Evolutionary conservation across 2,329 filamentous ascomycete species (phyloP).

Genomic region (Trichoderma guizhouense): DNA sequence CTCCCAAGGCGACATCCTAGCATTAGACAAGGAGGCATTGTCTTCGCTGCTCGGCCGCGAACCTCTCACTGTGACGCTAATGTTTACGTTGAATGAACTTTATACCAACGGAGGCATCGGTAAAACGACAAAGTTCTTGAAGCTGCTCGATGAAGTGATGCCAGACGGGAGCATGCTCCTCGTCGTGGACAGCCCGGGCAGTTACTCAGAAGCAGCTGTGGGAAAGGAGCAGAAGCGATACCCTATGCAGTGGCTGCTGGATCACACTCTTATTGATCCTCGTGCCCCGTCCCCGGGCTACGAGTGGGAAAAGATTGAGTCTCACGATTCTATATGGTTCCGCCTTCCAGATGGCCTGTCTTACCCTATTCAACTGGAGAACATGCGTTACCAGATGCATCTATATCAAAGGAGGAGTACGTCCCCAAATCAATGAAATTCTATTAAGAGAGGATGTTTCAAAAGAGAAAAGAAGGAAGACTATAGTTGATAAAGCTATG

Average conservation of each 20-base stretch:
- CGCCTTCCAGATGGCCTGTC: conserved; percentile 62
- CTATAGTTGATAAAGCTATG: not conserved
- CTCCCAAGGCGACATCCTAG: conserved; percentile 48
- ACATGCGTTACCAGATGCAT: conserved; percentile 94
- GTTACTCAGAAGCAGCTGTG: conserved; percentile 79
- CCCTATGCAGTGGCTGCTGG: conserved; percentile 90
- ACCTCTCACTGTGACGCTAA: conserved; percentile 67
- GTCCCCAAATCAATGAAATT: not conserved
- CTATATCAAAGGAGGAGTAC: conserved; percentile 54
- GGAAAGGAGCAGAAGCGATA: conserved; percentile 65
- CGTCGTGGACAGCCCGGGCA: conserved; percentile 89
- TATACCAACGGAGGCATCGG: conserved; percentile 72
- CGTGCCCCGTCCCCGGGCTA: conserved; percentile 29
- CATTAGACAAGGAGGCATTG: conserved; percentile 36
- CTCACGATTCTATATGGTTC: conserved; percentile 82
- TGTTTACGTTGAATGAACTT: conserved; percentile 95
- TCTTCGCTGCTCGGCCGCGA: conserved; percentile 27
- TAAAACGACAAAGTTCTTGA: conserved; percentile 73
- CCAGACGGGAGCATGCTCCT: conserved; percentile 65
- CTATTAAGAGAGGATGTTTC: not conserved
- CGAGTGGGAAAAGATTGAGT: conserved; percentile 71
- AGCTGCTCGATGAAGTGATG: conserved; percentile 60
- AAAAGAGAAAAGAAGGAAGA: not conserved
- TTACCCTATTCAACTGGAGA: conserved; percentile 84
- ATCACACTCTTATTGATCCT: conserved; percentile 67